phyloP scores from a whole-genome alignment of 768 basidiomycete genomes.

The Coprinopsis sp. region DNA sequence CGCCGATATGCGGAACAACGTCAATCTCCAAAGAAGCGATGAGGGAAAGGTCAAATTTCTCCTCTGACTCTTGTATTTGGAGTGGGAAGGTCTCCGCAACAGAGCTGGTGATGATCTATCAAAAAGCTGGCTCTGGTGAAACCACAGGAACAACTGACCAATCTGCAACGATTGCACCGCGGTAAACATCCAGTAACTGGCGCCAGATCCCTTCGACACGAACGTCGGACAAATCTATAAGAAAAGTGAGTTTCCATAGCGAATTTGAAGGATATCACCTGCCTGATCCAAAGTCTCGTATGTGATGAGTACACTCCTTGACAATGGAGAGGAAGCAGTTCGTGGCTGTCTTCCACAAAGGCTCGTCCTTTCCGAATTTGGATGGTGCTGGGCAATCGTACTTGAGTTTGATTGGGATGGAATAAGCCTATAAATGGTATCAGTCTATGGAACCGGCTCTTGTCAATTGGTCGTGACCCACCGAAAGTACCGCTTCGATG shows the following conservation, averaged over 20 bases:
- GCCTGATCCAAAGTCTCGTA: conserved; percentile 52
- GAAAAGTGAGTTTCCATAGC: not conserved
- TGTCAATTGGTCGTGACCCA: conserved; percentile 29
- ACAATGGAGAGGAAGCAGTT: conserved; percentile 70
- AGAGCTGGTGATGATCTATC: conserved; percentile 37
- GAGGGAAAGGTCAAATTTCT: conserved; percentile 82
- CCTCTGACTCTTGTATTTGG: conserved; percentile 68
- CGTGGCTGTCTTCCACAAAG: conserved; percentile 96
- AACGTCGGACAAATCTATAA: conserved; percentile 51
- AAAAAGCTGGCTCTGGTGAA: not conserved
- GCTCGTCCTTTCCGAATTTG: conserved; percentile 80
- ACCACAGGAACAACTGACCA: conserved; percentile 46
- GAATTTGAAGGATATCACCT: conserved; percentile 8
- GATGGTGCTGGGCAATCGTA: conserved; percentile 91
- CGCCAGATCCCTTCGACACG: conserved; percentile 82
- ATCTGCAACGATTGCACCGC: conserved; percentile 78
- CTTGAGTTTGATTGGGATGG: conserved; percentile 89
- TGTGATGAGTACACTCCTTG: conserved; percentile 54
- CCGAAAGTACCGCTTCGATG: conserved; percentile 75
- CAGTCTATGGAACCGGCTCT: not conserved
- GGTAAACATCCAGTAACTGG: conserved; percentile 75
- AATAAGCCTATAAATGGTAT: conserved; percentile 56
- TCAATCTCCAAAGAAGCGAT: conserved; percentile 76
- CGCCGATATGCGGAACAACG: conserved; percentile 72
- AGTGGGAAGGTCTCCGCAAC: conserved; percentile 51